Conservation (phyloP, 257 asterid species). For the Primulina eburnea region DNA sequence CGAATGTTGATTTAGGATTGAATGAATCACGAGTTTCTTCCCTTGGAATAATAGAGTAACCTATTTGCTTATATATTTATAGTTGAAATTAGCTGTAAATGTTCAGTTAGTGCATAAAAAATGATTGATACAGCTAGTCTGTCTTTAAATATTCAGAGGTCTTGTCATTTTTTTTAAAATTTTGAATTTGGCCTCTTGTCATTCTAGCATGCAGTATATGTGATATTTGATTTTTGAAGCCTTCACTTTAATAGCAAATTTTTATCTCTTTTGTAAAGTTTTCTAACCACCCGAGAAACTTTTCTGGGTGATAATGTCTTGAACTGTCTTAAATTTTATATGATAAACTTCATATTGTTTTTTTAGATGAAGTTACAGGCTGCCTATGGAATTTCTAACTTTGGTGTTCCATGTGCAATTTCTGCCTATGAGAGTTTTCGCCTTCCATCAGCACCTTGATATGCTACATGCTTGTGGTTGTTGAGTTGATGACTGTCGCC, state of each 20-base stretch:
- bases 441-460: slow-evolving; percentile 51
- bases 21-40: not conserved
- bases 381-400: slow-evolving; percentile 48
- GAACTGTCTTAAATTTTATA: slow-evolving; percentile 21
- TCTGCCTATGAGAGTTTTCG: slow-evolving; percentile 62
- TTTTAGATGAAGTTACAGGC: slow-evolving; percentile 55
- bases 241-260: not conserved
- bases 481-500: slow-evolving; percentile 42
- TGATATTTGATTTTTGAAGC: not conserved
- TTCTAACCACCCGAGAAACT: slow-evolving; percentile 2
- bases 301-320: slow-evolving; percentile 23
- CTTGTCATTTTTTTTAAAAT: not conserved
- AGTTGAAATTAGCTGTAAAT: not conserved
- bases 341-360: slow-evolving; percentile 42
- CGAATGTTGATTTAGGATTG: not conserved
- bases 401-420: slow-evolving; percentile 56
- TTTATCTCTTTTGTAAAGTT: slow-evolving; percentile 14
- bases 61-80: slow-evolving; percentile 1
- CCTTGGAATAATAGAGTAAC: slow-evolving; percentile 3
- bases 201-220: not conserved
- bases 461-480: slow-evolving; percentile 47
- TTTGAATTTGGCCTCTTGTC: not conserved
- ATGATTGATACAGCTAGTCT: not conserved
- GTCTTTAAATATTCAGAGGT: slow-evolving; percentile 1
- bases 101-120: slow-evolving; percentile 5